Percentiles rank a stretch among this genome's conserved stretches.
Evolutionary conservation across 129 eudicot species (phyloP).

Genomic region (sunflower (Helianthus annuus)): HanXRQr2.0-SUNRISE NC_035443.2:179388377-179388876

Average conservation of each 20-base stretch:
- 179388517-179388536: not conserved
- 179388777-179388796: no score
- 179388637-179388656: not conserved
- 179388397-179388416: slow-evolving; percentile 16
- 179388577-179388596: not conserved
- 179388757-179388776: no score
- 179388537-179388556: slow-evolving; percentile 16
- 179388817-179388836: no score
- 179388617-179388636: slow-evolving; percentile 17
- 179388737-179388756: no score
- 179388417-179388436: slow-evolving; percentile 17
- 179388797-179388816: no score
- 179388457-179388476: slow-evolving; percentile 9
- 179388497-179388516: not conserved
- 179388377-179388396: slow-evolving; percentile 16
- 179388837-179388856: no score
- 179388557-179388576: slow-evolving; percentile 21
- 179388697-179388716: no score
- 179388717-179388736: no score
- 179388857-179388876: no score
- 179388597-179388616: not conserved
- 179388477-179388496: not conserved
- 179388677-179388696: no score
- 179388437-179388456: slow-evolving; percentile 25
- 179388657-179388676: not conserved